A percentile compares a stretch with the other conserved stretches of the same genome.
These are phyloP conservation scores for Penicillium sp. DNA, from an alignment of 2,329 filamentous ascomycete genomes.

Conservation along the genomic window DNA sequence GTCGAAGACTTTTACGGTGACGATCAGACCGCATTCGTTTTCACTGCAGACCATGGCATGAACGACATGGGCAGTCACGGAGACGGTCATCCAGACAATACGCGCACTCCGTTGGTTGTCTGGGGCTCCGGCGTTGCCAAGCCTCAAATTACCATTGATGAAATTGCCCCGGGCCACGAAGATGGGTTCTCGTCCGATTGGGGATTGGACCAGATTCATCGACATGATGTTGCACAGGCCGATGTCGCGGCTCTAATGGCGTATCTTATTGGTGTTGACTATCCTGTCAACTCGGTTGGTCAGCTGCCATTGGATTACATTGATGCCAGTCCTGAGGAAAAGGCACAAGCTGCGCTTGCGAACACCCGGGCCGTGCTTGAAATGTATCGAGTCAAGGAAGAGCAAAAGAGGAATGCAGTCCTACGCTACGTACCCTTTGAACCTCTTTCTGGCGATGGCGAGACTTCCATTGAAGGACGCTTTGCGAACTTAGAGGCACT, in stretches of 20 bases:
- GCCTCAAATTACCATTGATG: slow-evolving; percentile 62
- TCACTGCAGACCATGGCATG: slow-evolving; percentile 98
- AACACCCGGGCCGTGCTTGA: slow-evolving; percentile 89
- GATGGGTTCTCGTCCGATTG: slow-evolving; percentile 86
- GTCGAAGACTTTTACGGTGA: slow-evolving; percentile 85
- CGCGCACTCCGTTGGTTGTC: slow-evolving; percentile 84
- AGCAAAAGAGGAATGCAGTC: slow-evolving; percentile 74
- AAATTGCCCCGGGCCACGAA: slow-evolving; percentile 77
- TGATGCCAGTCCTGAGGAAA: slow-evolving; percentile 70
- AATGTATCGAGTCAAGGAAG: slow-evolving; percentile 95
- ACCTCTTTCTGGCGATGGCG: slow-evolving; percentile 65
- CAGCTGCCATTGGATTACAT: slow-evolving; percentile 85
- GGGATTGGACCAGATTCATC: slow-evolving; percentile 75
- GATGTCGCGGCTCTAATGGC: slow-evolving; percentile 96
- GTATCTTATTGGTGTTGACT: slow-evolving; percentile 83
- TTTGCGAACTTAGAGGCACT: slow-evolving; percentile 68
- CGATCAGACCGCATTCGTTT: slow-evolving; percentile 87
- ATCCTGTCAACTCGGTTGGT: slow-evolving; percentile 94
- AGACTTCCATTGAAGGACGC: slow-evolving; percentile 65
- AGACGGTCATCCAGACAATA: slow-evolving; percentile 96
- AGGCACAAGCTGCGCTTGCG: slow-evolving; percentile 79
- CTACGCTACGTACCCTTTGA: slow-evolving; percentile 77
- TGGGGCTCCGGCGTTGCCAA: slow-evolving; percentile 91
- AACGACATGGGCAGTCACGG: slow-evolving; percentile 99
- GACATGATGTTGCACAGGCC: slow-evolving; percentile 91